phyloP scores from a whole-genome alignment of 768 basidiomycete species.

The Antrodiella citrinella region DNA sequence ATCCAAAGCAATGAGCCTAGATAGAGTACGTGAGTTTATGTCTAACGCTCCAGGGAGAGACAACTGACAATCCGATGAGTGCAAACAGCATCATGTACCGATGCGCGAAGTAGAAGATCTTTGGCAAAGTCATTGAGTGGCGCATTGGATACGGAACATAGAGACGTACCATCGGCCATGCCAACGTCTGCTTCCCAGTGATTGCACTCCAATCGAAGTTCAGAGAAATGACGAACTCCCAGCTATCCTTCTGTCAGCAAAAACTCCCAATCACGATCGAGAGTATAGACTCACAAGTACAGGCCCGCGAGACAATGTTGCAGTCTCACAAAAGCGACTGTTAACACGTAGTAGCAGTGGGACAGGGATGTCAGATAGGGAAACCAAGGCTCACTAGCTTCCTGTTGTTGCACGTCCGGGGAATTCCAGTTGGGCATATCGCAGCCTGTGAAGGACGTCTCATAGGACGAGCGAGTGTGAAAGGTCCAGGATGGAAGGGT shows the following conservation, averaged over 20 bases:
- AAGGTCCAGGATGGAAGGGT: too few species aligned
- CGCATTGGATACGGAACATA: not conserved
- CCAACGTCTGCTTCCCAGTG: constrained; percentile 46
- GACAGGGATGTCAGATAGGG: too few species aligned
- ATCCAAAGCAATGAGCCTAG: constrained; percentile 13
- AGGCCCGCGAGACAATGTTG: constrained; percentile 36
- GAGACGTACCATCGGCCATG: constrained; percentile 55
- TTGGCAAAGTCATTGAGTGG: constrained; percentile 2
- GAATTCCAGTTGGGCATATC: not conserved
- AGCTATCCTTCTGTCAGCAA: constrained; percentile 28
- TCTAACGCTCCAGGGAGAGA: too few species aligned
- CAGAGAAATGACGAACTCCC: constrained; percentile 60
- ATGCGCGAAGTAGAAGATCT: constrained; percentile 66
- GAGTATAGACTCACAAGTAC: constrained; percentile 44
- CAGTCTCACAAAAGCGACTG: constrained; percentile 32
- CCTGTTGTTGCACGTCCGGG: not conserved
- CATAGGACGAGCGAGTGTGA: too few species aligned
- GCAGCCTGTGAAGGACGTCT: not conserved
- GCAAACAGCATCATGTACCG: constrained; percentile 60
- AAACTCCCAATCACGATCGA: constrained; percentile 64
- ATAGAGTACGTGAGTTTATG: not conserved
- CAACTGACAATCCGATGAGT: constrained; percentile 58
- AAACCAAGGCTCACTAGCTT: not conserved
- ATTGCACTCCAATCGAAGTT: constrained; percentile 60
- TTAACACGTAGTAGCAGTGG: too few species aligned